phyloP scores from a whole-genome alignment of 805 yeast species.

The Lipomyces sp. region DNA sequence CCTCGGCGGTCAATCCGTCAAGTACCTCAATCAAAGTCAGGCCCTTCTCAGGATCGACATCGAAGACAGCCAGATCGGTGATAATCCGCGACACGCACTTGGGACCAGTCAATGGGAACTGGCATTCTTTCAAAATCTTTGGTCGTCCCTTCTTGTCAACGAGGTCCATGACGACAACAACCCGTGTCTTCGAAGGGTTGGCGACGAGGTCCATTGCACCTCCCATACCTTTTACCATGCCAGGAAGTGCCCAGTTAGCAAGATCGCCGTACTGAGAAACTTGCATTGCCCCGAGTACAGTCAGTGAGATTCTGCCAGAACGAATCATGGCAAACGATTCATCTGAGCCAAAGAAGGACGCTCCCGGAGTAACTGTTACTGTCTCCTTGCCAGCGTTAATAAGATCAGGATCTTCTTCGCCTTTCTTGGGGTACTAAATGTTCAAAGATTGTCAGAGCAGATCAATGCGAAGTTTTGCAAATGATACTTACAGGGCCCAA shows the following conservation, averaged over 20 bases:
- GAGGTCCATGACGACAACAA: conserved; percentile 50
- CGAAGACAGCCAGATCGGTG: conserved; percentile 50
- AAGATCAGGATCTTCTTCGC: conserved; percentile 48
- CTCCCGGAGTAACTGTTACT: conserved; percentile 47
- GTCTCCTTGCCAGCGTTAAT: conserved; percentile 55
- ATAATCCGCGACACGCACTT: conserved; percentile 47
- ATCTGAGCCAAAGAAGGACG: conserved; percentile 49
- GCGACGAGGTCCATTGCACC: conserved; percentile 55
- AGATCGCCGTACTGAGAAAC: conserved; percentile 49
- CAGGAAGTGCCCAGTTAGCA: conserved; percentile 55
- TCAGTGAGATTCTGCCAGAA: conserved; percentile 45
- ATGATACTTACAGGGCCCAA: conserved; percentile 41
- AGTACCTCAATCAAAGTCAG: conserved; percentile 45
- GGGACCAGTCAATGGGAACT: conserved; percentile 49
- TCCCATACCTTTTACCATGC: conserved; percentile 52
- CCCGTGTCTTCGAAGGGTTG: conserved; percentile 46
- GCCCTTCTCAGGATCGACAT: conserved; percentile 42
- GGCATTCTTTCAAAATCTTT: conserved; percentile 46
- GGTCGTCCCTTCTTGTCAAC: conserved; percentile 48
- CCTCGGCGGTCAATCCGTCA: conserved; percentile 43
- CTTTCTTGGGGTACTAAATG: conserved; percentile 35
- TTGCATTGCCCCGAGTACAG: conserved; percentile 51
- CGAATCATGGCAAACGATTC: conserved; percentile 53
- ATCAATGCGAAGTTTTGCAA: background rate
- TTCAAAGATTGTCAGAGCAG: background rate